Conservation (phyloP, 345 rosid genomes). For the Brassica rapa region DNA sequence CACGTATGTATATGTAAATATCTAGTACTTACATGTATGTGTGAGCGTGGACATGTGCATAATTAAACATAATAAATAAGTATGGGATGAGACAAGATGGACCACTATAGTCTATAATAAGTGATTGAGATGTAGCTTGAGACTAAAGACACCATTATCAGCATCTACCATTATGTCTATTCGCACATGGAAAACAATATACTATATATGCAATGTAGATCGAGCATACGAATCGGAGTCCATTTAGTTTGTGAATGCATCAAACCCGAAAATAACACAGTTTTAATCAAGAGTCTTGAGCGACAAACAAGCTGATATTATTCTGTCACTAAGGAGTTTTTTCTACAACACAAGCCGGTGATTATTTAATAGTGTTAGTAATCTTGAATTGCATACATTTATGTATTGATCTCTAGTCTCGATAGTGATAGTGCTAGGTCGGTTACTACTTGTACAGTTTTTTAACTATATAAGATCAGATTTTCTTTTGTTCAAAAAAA, state of each 20-base stretch:
- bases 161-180: constrained; percentile 22
- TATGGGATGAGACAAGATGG: constrained; percentile 31
- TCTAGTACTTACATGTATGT: constrained; percentile 6
- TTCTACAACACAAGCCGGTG: constrained; percentile 9
- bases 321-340: constrained; percentile 1
- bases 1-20: neutral
- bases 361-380: neutral
- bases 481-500: no score
- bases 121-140: constrained; percentile 39
- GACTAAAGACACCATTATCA: constrained; percentile 36
- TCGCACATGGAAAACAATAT: constrained; percentile 22
- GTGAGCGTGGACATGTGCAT: constrained; percentile 33
- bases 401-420: neutral
- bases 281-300: constrained; percentile 24
- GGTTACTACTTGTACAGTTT: neutral
- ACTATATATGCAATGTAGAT: constrained; percentile 4
- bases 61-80: constrained; percentile 21
- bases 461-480: no score
- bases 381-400: constrained; percentile 7
- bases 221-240: constrained; percentile 24
- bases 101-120: constrained; percentile 20
- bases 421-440: neutral
- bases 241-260: neutral
- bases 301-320: constrained; percentile 29
- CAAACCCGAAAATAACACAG: neutral